Percentiles rank a stretch among this genome's conserved stretches.
Conservation (phyloP, 2,329 filamentous ascomycete species). For the Knufia petricola region DNA sequence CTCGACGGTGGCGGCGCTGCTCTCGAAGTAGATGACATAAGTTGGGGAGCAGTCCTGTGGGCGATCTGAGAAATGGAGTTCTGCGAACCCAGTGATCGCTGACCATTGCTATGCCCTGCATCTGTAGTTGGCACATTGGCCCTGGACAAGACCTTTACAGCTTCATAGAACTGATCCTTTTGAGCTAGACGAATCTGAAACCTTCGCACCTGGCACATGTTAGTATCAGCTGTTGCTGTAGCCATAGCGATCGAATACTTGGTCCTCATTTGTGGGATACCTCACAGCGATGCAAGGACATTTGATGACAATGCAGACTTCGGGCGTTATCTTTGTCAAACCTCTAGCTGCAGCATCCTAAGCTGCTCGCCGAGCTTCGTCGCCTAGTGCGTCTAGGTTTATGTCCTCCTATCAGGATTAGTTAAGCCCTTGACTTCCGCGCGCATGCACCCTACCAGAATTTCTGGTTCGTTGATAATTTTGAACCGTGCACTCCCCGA, state of each 20-base stretch:
- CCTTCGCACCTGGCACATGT: slow-evolving; percentile 30
- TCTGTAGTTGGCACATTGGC: slow-evolving; percentile 37
- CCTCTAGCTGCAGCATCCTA: slow-evolving; percentile 15
- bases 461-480: slow-evolving; percentile 27
- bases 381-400: slow-evolving; percentile 29
- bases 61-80: not conserved
- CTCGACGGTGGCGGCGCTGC: not conserved
- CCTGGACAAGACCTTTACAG: slow-evolving; percentile 32
- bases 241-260: slow-evolving; percentile 23
- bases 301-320: slow-evolving; percentile 35
- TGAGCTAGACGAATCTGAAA: slow-evolving; percentile 37
- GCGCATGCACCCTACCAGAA: slow-evolving; percentile 29
- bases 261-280: slow-evolving; percentile 28
- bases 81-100: slow-evolving; percentile 14
- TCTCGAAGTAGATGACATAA: not conserved
- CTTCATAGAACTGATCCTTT: slow-evolving; percentile 33
- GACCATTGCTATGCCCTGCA: slow-evolving; percentile 24
- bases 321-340: slow-evolving; percentile 21
- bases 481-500: slow-evolving; percentile 25
- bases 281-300: slow-evolving; percentile 38
- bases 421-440: not conserved
- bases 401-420: slow-evolving; percentile 32
- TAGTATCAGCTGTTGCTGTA: slow-evolving; percentile 16
- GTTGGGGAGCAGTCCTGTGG: not conserved
- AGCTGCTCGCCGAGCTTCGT: slow-evolving; percentile 20